Base-by-base conservation (phyloP, 768 basidiomycete genomes). In the Hygrophorus pudorinus region DNA sequence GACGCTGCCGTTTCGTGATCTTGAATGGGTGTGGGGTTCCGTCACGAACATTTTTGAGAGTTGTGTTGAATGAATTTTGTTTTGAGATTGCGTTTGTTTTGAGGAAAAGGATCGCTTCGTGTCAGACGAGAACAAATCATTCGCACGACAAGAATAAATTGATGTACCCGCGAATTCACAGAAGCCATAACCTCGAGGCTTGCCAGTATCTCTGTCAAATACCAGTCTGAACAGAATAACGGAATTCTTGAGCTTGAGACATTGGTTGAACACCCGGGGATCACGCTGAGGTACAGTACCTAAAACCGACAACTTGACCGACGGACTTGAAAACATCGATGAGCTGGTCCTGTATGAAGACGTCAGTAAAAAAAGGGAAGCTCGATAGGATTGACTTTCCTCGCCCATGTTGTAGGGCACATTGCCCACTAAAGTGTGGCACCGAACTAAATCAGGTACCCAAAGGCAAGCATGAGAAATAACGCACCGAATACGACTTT, bases 1-100 rank as follows among this genome's bases (percentile, higher is more conserved):
- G 91, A 94, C 18, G 78, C 64, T 5, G 96, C 96, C 17, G 96
- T 98, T 64, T 96, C 93, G 61, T 94, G 88, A 64, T 99, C 96
- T 86, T 62, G 52, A 43, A 50, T 42, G 44, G 42, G 31, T 37
- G 38, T 41, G 43, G 51, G 42, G 36, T 38, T 39, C 28, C 36
- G 41, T 29, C 18, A 40, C 32, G 32, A 21, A 31, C 27, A 27
- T 35, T 37, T 33, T 18, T 17, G 44, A 31, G 16, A 17, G 32
- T 7, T 20, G 35, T 37, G 39, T 40, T 37, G 27, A 30, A 42
- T 29, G 28, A 21, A 36, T 33, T 34, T 13, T 18, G 31, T 18
- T n/a, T 51, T 44, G 45, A 38, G 20, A 20, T 41, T 29, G 24
- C 29, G 29, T 11, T n/a, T 17, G 37, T 29, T 42, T 50, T 45